Percentiles rank a stretch among this genome's conserved stretches.
These are phyloP conservation scores for Carallia brachiata DNA, from an alignment of 345 rosid genomes.

Conservation along the genomic window DNA sequence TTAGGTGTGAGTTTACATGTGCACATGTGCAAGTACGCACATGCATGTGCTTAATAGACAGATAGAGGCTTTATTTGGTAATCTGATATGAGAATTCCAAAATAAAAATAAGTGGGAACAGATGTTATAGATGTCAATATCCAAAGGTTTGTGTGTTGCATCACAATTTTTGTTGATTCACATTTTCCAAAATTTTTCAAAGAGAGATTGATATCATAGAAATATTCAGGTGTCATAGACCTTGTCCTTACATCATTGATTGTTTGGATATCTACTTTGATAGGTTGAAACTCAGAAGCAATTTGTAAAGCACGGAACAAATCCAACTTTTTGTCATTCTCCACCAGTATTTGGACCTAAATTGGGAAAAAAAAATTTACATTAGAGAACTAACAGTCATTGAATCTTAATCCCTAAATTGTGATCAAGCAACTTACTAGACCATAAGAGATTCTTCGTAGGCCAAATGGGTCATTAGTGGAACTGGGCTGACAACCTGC, in stretches of 20 bases:
- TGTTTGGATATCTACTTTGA: conserved; percentile 50
- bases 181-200: background rate
- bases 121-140: too few relatives aligned
- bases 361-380: background rate
- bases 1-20: background rate
- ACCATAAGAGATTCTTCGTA: conserved; percentile 91
- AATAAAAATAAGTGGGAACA: too few relatives aligned
- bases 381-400: conserved; percentile 1
- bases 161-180: too few relatives aligned
- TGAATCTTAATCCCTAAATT: background rate
- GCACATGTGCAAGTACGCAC: too few relatives aligned
- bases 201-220: background rate
- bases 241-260: conserved; percentile 68
- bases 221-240: background rate
- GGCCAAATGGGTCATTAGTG: conserved; percentile 88
- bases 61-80: too few relatives aligned
- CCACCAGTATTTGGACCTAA: conserved; percentile 90
- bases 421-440: conserved; percentile 56
- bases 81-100: too few relatives aligned
- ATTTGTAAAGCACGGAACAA: conserved; percentile 56
- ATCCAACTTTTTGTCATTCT: conserved; percentile 62
- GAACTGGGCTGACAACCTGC: conserved; percentile 99
- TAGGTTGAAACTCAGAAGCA: conserved; percentile 78
- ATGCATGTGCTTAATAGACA: too few relatives aligned
- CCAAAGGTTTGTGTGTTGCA: background rate